phyloP scores from a whole-genome alignment of 192 early-diverging fungal genomes.

The Tieghemiomyces parasiticus region DNA sequence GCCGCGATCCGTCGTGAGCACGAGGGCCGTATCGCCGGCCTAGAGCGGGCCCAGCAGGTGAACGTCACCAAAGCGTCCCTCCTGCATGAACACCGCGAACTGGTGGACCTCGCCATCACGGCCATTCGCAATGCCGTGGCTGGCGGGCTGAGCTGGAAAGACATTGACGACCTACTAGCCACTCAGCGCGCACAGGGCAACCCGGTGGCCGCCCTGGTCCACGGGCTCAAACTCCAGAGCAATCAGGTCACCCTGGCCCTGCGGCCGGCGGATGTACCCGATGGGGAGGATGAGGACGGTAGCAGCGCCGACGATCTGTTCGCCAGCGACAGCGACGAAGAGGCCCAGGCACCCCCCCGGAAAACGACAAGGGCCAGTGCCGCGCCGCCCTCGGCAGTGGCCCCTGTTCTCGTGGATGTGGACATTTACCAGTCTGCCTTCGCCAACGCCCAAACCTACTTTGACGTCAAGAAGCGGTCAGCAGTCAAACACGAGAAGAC shows the following conservation, averaged over 20 bases:
- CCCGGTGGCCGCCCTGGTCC: slow-evolving; percentile 65
- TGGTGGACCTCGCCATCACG: slow-evolving; percentile 76
- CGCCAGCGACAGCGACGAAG: slow-evolving; percentile 40
- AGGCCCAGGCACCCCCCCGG: slow-evolving; percentile 24
- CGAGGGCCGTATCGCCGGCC: slow-evolving; percentile 52
- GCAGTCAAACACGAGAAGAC: slow-evolving; percentile 86
- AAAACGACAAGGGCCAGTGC: slow-evolving; percentile 16
- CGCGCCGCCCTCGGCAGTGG: slow-evolving; percentile 18
- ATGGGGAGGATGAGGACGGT: slow-evolving; percentile 15
- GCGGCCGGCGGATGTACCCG: slow-evolving; percentile 16
- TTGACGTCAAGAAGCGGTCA: slow-evolving; percentile 68
- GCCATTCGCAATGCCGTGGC: slow-evolving; percentile 81
- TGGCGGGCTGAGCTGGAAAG: slow-evolving; percentile 91
- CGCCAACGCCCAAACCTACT: slow-evolving; percentile 81
- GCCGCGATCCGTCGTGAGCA: slow-evolving; percentile 69
- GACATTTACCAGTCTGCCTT: slow-evolving; percentile 80
- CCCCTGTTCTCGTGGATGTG: slow-evolving; percentile 48
- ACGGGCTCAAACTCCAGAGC: slow-evolving; percentile 52
- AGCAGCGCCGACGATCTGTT: slow-evolving; percentile 12
- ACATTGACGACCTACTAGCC: slow-evolving; percentile 71
- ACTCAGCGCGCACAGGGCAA: slow-evolving; percentile 68
- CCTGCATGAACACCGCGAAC: slow-evolving; percentile 71
- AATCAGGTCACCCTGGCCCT: slow-evolving; percentile 67
- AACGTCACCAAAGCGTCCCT: slow-evolving; percentile 62
- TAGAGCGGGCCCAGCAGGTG: slow-evolving; percentile 52